A percentile compares a stretch with the other conserved stretches of the same genome.
phyloP scores from a whole-genome alignment of 805 yeast species.

The Ogataea methylovora region DNA sequence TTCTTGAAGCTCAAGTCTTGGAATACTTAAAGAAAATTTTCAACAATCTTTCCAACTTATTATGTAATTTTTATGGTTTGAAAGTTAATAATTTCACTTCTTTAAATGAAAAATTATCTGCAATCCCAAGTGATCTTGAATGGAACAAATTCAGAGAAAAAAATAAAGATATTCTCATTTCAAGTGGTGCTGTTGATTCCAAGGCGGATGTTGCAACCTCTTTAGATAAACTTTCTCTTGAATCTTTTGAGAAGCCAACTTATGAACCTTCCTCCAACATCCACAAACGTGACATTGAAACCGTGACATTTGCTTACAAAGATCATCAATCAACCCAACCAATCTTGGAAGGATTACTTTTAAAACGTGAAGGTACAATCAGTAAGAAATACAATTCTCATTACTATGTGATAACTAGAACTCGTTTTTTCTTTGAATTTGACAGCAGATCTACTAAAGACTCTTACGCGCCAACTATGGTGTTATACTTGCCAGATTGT shows the following conservation, averaged over 20 bases:
- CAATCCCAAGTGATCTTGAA: conserved; percentile 32
- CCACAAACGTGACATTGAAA: conserved; percentile 28
- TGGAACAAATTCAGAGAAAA: conserved; percentile 33
- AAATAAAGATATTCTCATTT: conserved; percentile 26
- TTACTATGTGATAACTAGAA: conserved; percentile 40
- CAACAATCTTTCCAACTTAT: conserved; percentile 18
- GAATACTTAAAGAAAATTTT: conserved; percentile 33
- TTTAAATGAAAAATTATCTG: conserved; percentile 22
- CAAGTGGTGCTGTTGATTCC: conserved; percentile 15
- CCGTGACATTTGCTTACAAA: conserved; percentile 31
- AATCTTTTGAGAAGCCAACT: conserved; percentile 5
- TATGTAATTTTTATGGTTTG: conserved; percentile 22
- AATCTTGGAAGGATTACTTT: conserved; percentile 38
- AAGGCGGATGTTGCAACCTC: neutral
- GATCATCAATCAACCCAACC: conserved; percentile 35
- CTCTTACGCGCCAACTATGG: conserved; percentile 12
- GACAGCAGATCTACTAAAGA: conserved; percentile 35
- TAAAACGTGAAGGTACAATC: conserved; percentile 36
- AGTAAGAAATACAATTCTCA: conserved; percentile 33
- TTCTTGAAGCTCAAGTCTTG: conserved; percentile 36
- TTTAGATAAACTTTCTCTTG: conserved; percentile 1
- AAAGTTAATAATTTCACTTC: conserved; percentile 21
- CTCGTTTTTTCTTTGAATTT: conserved; percentile 38
- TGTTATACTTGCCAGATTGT: conserved; percentile 11
- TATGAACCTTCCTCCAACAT: conserved; percentile 8